These are phyloP conservation scores for Sodiomyces alkalinus DNA, from an alignment of 2,329 filamentous ascomycete genomes.

Conservation along the genomic window DNA sequence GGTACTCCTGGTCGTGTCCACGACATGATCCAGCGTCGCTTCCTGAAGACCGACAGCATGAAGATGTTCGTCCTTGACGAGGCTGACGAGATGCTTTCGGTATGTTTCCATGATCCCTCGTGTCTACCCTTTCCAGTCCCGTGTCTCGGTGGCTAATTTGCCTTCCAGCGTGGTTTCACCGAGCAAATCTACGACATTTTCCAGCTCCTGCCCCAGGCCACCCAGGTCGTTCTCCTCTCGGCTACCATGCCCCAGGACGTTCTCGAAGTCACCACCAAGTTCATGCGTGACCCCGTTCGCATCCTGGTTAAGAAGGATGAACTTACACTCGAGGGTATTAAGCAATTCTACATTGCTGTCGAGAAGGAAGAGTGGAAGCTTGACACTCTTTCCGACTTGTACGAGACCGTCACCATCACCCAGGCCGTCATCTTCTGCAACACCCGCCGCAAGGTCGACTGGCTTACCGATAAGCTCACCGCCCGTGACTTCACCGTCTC, in stretches of 20 bases:
- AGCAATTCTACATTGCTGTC: slow-evolving; percentile 99
- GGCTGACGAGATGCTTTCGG: slow-evolving; percentile 97
- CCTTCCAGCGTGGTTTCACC: slow-evolving; percentile 75
- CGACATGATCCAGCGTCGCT: slow-evolving; percentile 98
- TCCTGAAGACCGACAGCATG: slow-evolving; percentile 93
- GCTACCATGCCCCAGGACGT: slow-evolving; percentile 99
- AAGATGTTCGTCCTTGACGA: slow-evolving; percentile 99
- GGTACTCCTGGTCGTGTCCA: slow-evolving; percentile 97
- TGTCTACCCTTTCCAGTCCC: not conserved
- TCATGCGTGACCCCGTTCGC: slow-evolving; percentile 98
- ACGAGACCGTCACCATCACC: slow-evolving; percentile 98
- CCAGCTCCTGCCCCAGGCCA: slow-evolving; percentile 94
- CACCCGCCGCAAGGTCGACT: slow-evolving; percentile 99
- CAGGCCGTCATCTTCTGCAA: slow-evolving; percentile 99
- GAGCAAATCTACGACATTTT: slow-evolving; percentile 99
- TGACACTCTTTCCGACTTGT: slow-evolving; percentile 94
- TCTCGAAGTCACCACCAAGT: slow-evolving; percentile 98
- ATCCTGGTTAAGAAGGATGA: slow-evolving; percentile 99
- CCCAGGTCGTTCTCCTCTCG: slow-evolving; percentile 94
- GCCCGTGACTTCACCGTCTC: slow-evolving; percentile 98
- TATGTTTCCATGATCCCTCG: slow-evolving; percentile 25
- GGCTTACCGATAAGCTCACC: slow-evolving; percentile 98
- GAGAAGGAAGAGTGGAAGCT: slow-evolving; percentile 99
- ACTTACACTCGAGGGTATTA: slow-evolving; percentile 98
- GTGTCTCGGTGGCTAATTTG: slow-evolving; percentile 12